Base-by-base conservation (phyloP, 2,329 filamentous ascomycete species). In the Aspergillus bombycis region DNA sequence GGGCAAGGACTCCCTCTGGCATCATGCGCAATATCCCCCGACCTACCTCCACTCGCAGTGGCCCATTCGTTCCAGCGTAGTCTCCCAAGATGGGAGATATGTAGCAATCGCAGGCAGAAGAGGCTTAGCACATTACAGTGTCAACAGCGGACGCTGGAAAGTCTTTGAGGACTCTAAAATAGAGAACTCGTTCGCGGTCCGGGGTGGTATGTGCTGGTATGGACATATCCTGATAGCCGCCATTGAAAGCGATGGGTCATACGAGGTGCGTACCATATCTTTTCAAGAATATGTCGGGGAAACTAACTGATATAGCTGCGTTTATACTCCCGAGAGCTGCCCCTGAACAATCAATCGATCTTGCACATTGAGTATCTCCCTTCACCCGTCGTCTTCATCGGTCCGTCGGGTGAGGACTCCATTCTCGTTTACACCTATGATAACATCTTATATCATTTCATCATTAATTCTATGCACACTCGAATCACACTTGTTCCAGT, bases 141-240 rank as follows among this genome's bases (percentile, higher is more conserved):
- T 97, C 65, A 91, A 91, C 69, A 98, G 94, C 74, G 92, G 94
- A 32, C 87, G 95, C 63, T 99, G 95, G 95, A 97, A 96, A 76
- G 96, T 91, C 0, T 99, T 99, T 75, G 86, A 90, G 56, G 93
- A 94, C 71, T 86, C 89, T 30, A 87, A 86, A 34, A 86, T 90
- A 73, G 95, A 98, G 77, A 93, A 94, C 71, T 92, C 94, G 66
- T 99, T 99, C 74, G 88, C 93, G 28, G 92, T 99, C 16, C 86
- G 94, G 66, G 95, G 95, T 56, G 95, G 95, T 8, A 97, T 99
- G 94, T 98, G 94, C 76, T 99, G 95, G 95, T 94, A 96, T 75
- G 93, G 96, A 69, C 94, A 99, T 78, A 91, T 98, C 36, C 84
- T 99, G 21, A 92, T 98, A 61, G 94, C 93, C 45, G 93, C 94